These are phyloP conservation scores for Malbranchea zuffiana DNA, from an alignment of 2,329 filamentous ascomycete species.

Conservation along the genomic window DNA sequence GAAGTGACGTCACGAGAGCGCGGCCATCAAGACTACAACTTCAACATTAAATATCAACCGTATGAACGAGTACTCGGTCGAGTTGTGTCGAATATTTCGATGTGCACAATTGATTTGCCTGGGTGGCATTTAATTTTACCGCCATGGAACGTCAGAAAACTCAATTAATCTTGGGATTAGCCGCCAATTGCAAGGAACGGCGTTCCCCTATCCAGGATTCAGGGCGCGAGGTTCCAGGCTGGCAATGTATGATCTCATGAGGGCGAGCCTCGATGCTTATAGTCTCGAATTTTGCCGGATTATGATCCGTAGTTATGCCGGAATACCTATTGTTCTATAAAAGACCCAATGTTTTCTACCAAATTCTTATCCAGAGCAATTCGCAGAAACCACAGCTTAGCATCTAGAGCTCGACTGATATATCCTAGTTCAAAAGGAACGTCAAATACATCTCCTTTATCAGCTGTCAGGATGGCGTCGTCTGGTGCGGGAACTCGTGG, in stretches of 20 bases:
- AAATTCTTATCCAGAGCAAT: background rate
- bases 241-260: conserved; percentile 8
- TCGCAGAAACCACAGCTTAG: background rate
- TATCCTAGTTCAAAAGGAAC: background rate
- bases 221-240: conserved; percentile 3
- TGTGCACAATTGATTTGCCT: no score
- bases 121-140: no score
- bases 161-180: no score
- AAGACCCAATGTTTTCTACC: conserved; percentile 1
- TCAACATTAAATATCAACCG: no score
- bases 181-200: background rate
- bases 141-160: no score
- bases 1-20: no score
- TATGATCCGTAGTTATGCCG: no score
- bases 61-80: no score
- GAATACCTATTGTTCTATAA: no score
- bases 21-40: no score
- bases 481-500: conserved; percentile 10
- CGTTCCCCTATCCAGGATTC: conserved; percentile 5
- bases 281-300: no score
- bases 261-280: background rate
- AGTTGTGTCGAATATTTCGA: no score
- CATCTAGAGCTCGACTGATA: background rate
- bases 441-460: background rate
- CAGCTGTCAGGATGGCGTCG: conserved; percentile 11